Base-by-base conservation (phyloP, 2,329 filamentous ascomycete genomes). In the Fusarium napiforme region DNA sequence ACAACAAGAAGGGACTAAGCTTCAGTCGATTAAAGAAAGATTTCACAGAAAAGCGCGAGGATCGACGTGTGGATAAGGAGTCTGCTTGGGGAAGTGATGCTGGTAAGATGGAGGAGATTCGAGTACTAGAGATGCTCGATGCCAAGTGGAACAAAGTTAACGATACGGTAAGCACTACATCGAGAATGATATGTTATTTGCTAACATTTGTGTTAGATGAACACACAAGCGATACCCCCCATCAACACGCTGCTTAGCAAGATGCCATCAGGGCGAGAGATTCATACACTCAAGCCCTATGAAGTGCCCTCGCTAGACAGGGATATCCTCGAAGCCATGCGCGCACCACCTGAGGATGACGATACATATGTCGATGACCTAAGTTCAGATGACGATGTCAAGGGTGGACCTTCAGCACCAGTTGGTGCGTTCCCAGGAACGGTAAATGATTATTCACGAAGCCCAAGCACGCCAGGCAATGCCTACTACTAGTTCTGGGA, bases 131-230 rank as follows among this genome's bases (percentile, higher is more conserved):
- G 77, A 94, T 96, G 90, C 84, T 99, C 39, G 90, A 97, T 76
- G 88, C 87, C 42, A 98, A 97, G 81, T 98, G 96, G 96, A 90
- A 90, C 70, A 96, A 95, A 83, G 90, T 95, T 82, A 99, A 99
- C 79, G 94, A 98, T 81, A 97, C 93, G 23, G 93, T 97, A 83
- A 84, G 90, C 72, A 10, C 6, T 8, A 3, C 5, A 15, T 10
- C 7, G 18, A 14, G 0, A 2, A 43, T 10, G 16, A 4, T 5
- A 4, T 7, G 9, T 6, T 37, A 36, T 40, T 59, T 42, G 66
- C 72, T 77, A 63, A 71, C 55, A 4, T 40, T 19, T 26, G 36
- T 18, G 16, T 1, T 69, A 96, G 91, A 92, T 97, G 77, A 94
- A 95, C 68, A 92, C 94, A 0, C 94, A 97, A 80, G 63, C 86